Evolutionary conservation across 1,284 basidiomycete genomes (phyloP).

Genomic region (Moniliella sp.): DNA sequence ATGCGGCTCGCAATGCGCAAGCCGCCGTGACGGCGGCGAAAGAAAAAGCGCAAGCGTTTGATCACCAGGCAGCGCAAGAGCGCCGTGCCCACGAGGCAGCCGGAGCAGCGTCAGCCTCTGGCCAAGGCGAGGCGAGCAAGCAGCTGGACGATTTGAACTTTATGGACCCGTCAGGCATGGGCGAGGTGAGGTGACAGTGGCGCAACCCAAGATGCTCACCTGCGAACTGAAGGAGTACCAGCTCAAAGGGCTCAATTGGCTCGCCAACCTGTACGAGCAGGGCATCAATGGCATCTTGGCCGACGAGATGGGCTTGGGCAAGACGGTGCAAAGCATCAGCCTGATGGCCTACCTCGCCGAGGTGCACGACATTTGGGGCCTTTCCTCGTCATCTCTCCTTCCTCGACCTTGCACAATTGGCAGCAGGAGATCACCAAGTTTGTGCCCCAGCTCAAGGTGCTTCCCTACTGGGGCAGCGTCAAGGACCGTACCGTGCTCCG

Average conservation of each 20-base stretch:
- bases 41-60: slow-evolving; percentile 63
- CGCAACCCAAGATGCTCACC: slow-evolving; percentile 87
- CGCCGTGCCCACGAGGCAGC: slow-evolving; percentile 46
- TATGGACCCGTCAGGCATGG: slow-evolving; percentile 84
- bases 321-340: slow-evolving; percentile 94
- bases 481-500: slow-evolving; percentile 83
- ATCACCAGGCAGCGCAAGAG: slow-evolving; percentile 55
- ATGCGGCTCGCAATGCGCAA: slow-evolving; percentile 72
- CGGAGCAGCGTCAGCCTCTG: slow-evolving; percentile 3
- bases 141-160: slow-evolving; percentile 75
- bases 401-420: slow-evolving; percentile 96
- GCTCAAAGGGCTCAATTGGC: slow-evolving; percentile 91
- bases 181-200: slow-evolving; percentile 55
- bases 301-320: slow-evolving; percentile 65
- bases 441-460: slow-evolving; percentile 72
- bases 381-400: slow-evolving; percentile 94
- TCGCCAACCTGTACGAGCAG: slow-evolving; percentile 91
- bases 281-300: slow-evolving; percentile 46
- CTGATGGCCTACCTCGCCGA: slow-evolving; percentile 88
- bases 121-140: slow-evolving; percentile 8
- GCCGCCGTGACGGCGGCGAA: slow-evolving; percentile 64
- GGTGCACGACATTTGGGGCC: slow-evolving; percentile 94
- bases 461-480: slow-evolving; percentile 95
- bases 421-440: slow-evolving; percentile 93
- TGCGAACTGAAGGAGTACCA: slow-evolving; percentile 96